phyloP scores from a whole-genome alignment of 768 basidiomycete genomes.

The Pleurotus djamor region DNA sequence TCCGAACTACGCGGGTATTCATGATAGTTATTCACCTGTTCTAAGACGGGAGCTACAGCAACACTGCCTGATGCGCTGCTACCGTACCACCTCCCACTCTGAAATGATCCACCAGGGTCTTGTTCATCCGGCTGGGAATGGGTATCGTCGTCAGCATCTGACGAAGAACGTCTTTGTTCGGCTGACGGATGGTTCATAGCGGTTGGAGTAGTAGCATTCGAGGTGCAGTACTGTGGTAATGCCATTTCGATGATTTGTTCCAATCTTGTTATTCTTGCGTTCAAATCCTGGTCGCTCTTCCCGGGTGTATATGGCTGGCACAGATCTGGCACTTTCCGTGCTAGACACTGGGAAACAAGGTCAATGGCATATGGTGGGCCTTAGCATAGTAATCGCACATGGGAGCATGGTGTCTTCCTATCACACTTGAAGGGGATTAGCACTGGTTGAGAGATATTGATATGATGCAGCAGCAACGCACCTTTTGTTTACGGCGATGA shows the following conservation, averaged over 20 bases:
- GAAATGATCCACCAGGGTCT: constrained; percentile 74
- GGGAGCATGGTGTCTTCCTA: constrained; percentile 80
- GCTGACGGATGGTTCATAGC: constrained; percentile 26
- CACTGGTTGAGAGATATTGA: not conserved
- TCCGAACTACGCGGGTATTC: not conserved
- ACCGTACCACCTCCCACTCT: constrained; percentile 86
- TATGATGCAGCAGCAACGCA: constrained; percentile 17
- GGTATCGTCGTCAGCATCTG: constrained; percentile 60
- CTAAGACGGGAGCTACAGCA: constrained; percentile 74
- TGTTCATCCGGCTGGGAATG: constrained; percentile 77
- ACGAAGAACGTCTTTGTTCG: constrained; percentile 35
- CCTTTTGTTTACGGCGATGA: constrained; percentile 88
- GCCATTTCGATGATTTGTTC: constrained; percentile 83
- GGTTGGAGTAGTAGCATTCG: constrained; percentile 24
- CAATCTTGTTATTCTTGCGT: constrained; percentile 67
- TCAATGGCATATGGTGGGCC: constrained; percentile 9
- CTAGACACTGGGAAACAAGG: constrained; percentile 55
- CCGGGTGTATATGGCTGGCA: constrained; percentile 90
- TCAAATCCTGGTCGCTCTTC: constrained; percentile 81
- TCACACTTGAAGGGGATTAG: constrained; percentile 58
- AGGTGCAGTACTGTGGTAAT: constrained; percentile 67
- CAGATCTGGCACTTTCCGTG: constrained; percentile 84
- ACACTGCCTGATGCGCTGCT: constrained; percentile 82
- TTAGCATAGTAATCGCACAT: constrained; percentile 45
- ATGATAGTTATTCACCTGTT: constrained; percentile 51